Evolutionary conservation across 257 asterid species (phyloP).

Genomic region (Nicotiana obtusifolia): DNA sequence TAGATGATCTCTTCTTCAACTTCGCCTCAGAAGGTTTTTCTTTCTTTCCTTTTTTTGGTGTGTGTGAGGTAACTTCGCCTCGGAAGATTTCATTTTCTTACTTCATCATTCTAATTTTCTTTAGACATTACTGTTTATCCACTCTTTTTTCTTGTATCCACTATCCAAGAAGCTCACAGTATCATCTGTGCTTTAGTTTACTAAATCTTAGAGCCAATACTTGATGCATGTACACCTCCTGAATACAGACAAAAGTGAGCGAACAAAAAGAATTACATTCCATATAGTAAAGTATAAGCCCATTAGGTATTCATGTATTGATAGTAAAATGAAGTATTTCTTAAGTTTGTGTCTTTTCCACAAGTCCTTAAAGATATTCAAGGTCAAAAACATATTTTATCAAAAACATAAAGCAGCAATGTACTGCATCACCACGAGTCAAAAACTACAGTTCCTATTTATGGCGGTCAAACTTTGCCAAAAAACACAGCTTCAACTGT

Average conservation of each 20-base stretch:
- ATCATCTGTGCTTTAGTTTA: not conserved
- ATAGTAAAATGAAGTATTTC: not conserved
- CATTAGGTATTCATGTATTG: not conserved
- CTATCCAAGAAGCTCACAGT: not conserved
- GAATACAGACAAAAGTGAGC: not conserved
- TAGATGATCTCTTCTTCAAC: not conserved
- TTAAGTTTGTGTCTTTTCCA: not conserved
- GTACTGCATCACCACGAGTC: not conserved
- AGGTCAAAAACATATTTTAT: not conserved
- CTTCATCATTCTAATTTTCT: not conserved
- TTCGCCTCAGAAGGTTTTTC: not conserved
- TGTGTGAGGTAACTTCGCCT: not conserved
- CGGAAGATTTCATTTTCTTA: not conserved
- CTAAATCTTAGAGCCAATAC: not conserved
- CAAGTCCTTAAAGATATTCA: not conserved
- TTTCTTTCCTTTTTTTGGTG: not conserved
- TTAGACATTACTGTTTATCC: not conserved
- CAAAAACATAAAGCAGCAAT: not conserved
- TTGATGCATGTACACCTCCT: not conserved
- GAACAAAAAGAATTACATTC: not conserved
- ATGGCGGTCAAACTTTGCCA: slow-evolving; percentile 22
- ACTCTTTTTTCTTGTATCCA: not conserved
- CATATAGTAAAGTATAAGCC: not conserved
- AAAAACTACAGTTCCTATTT: not conserved
- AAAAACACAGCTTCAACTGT: not conserved